Conservation (phyloP, 2,329 filamentous ascomycete genomes). For the Colletotrichum caudatum region DNA sequence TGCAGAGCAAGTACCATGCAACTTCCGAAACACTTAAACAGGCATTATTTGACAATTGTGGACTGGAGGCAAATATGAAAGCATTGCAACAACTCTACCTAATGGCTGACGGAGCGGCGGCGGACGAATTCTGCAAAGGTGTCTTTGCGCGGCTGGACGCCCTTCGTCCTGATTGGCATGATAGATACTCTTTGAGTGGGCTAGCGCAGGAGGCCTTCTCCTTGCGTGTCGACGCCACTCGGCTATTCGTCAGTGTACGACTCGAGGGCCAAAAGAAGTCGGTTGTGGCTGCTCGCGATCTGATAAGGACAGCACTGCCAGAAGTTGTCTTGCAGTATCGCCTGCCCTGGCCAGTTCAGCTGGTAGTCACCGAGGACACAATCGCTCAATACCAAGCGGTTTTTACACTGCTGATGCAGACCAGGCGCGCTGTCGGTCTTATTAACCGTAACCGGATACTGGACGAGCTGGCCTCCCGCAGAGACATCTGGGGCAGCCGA, state of each 20-base stretch:
- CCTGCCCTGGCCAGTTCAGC: slow-evolving; percentile 74
- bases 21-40: slow-evolving; percentile 75
- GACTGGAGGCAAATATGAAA: slow-evolving; percentile 73
- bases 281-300: slow-evolving; percentile 54
- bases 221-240: slow-evolving; percentile 67
- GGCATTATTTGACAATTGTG: slow-evolving; percentile 76
- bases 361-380: slow-evolving; percentile 77
- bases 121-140: slow-evolving; percentile 73
- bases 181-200: slow-evolving; percentile 84
- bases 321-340: slow-evolving; percentile 76
- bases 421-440: slow-evolving; percentile 76
- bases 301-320: slow-evolving; percentile 63
- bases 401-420: slow-evolving; percentile 82
- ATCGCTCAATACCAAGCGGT: slow-evolving; percentile 77
- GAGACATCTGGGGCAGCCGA: slow-evolving; percentile 56
- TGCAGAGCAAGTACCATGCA: slow-evolving; percentile 78
- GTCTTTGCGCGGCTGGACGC: slow-evolving; percentile 82
- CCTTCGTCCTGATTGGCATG: slow-evolving; percentile 74
- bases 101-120: slow-evolving; percentile 77
- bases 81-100: slow-evolving; percentile 81
- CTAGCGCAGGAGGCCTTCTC: slow-evolving; percentile 80
- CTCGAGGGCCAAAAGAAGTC: slow-evolving; percentile 55
- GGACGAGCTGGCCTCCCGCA: slow-evolving; percentile 54
- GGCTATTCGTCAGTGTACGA: slow-evolving; percentile 70
- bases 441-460: slow-evolving; percentile 68